These are phyloP conservation scores for Seiridium cupressi DNA, from an alignment of 2,329 filamentous ascomycete species.

Conservation along the genomic window DNA sequence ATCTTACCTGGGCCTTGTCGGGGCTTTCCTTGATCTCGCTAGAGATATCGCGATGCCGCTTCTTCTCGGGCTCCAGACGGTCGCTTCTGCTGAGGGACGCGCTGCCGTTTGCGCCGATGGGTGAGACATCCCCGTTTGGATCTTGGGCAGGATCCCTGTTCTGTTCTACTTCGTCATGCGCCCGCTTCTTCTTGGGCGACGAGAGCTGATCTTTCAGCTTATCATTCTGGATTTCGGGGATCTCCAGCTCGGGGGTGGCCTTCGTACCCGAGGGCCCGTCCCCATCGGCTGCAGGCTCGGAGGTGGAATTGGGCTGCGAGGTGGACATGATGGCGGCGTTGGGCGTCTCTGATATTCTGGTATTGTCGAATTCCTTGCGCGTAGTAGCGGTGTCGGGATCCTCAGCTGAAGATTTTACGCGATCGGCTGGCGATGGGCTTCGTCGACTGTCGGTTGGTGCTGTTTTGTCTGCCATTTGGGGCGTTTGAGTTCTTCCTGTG, in stretches of 20 bases:
- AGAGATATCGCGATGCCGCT: conserved; percentile 55
- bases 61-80: conserved; percentile 63
- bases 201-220: conserved; percentile 48
- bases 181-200: conserved; percentile 67
- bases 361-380: conserved; percentile 63
- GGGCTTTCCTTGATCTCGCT: conserved; percentile 32
- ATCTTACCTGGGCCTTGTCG: conserved; percentile 30
- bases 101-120: conserved; percentile 42
- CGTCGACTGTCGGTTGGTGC: conserved; percentile 8
- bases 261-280: conserved; percentile 19
- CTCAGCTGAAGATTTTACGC: conserved; percentile 32
- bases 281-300: conserved; percentile 32
- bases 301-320: conserved; percentile 19
- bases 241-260: neutral
- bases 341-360: conserved; percentile 54
- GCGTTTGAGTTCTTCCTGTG: neutral
- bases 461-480: conserved; percentile 3
- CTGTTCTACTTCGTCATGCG: conserved; percentile 57
- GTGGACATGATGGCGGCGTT: conserved; percentile 15
- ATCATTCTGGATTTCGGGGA: conserved; percentile 24
- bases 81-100: conserved; percentile 42
- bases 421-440: conserved; percentile 23
- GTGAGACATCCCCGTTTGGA: conserved; percentile 32
- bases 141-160: conserved; percentile 36
- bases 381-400: conserved; percentile 64